Conservation (phyloP, 257 asterid genomes). For the Plectranthus barbatus region DNA sequence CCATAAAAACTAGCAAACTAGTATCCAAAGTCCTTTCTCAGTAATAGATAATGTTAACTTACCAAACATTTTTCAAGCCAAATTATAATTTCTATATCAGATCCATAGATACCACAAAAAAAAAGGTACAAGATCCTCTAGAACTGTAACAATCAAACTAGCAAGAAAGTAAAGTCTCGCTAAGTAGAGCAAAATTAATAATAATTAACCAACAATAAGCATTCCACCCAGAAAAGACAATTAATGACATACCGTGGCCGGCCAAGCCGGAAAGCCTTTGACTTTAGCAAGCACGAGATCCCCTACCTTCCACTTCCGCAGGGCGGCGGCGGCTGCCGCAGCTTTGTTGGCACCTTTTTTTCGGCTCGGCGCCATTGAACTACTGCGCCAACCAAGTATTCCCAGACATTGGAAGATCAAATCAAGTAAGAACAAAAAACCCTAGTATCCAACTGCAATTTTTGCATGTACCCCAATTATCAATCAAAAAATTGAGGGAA, state of each 20-base stretch:
- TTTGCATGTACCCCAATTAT: not conserved
- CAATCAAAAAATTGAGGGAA: not conserved
- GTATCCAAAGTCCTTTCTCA: not conserved
- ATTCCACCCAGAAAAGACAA: not conserved
- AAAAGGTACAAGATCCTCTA: not conserved
- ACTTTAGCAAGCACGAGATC: conserved; percentile 96
- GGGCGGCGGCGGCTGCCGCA: conserved; percentile 62
- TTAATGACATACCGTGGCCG: conserved; percentile 54
- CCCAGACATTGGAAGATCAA: conserved; percentile 47
- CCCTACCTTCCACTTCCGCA: conserved; percentile 73
- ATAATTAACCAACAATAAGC: not conserved
- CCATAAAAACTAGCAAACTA: not conserved
- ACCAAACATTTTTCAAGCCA: not conserved
- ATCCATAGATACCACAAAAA: conserved; percentile 13
- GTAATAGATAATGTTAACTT: not conserved
- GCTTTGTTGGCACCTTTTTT: conserved; percentile 60
- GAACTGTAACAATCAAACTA: not conserved
- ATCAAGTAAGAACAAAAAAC: conserved; percentile 12
- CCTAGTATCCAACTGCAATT: conserved; percentile 25
- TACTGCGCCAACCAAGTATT: conserved; percentile 15
- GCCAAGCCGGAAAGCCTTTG: conserved; percentile 95
- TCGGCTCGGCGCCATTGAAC: conserved; percentile 72
- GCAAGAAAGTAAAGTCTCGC: not conserved
- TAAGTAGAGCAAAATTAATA: not conserved
- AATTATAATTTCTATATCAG: conserved; percentile 3